Conservation (phyloP, 2,329 filamentous ascomycete species). For the Phyllosticta citrichinensis region DNA sequence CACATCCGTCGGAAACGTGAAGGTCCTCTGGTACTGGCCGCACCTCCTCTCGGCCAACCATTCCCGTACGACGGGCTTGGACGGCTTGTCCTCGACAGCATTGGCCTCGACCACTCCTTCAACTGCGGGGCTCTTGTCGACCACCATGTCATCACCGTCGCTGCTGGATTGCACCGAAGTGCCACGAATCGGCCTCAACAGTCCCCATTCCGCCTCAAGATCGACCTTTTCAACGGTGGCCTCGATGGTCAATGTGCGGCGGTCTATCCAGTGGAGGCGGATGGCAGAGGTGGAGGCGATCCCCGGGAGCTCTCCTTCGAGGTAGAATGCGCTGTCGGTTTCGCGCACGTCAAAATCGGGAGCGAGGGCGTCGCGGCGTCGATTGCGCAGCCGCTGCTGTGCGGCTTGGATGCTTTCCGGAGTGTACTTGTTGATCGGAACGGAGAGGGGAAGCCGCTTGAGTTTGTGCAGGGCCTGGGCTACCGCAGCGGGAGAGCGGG, state of each 20-base stretch:
- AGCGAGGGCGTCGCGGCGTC: conserved; percentile 12
- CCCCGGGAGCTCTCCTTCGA: conserved; percentile 9
- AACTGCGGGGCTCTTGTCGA: conserved; percentile 14
- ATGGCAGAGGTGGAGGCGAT: neutral
- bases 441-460: neutral
- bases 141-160: neutral
- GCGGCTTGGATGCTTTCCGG: neutral
- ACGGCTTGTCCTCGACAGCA: conserved; percentile 3
- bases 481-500: neutral
- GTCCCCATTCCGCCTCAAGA: conserved; percentile 7
- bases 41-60: conserved; percentile 11
- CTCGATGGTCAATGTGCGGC: conserved; percentile 6
- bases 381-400: conserved; percentile 10
- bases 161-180: neutral
- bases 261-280: conserved; percentile 9
- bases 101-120: conserved; percentile 14
- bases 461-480: neutral
- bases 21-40: conserved; percentile 11
- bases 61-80: conserved; percentile 9
- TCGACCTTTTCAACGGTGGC: conserved; percentile 8
- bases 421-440: neutral
- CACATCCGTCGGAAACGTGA: conserved; percentile 12
- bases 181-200: conserved; percentile 7
- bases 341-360: conserved; percentile 11
- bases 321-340: conserved; percentile 7